phyloP scores from a whole-genome alignment of 768 basidiomycete species.

The Rickenella mellea region DNA sequence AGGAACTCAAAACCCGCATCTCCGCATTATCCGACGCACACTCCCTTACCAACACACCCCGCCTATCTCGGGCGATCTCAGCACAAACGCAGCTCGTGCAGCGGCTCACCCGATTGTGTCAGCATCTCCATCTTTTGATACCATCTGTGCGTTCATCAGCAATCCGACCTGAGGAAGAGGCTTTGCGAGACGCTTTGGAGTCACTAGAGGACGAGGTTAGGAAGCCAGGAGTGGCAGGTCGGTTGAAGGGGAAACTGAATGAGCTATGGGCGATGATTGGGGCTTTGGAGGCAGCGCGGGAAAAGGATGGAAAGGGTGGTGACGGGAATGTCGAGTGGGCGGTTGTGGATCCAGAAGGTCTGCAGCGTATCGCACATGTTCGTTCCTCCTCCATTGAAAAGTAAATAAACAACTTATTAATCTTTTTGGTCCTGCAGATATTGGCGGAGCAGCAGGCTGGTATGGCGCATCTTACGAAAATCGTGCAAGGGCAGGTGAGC shows the following conservation, averaged over 20 bases:
- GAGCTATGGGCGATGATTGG: constrained; percentile 84
- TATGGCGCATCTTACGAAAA: constrained; percentile 69
- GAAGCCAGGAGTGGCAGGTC: constrained; percentile 30
- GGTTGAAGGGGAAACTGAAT: constrained; percentile 64
- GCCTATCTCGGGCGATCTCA: constrained; percentile 51
- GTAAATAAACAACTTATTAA: constrained; percentile 4
- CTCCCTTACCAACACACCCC: constrained; percentile 55
- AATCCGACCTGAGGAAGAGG: constrained; percentile 75
- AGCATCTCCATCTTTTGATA: constrained; percentile 72
- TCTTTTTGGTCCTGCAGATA: constrained; percentile 43
- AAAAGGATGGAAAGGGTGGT: constrained; percentile 38
- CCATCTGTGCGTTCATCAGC: constrained; percentile 67
- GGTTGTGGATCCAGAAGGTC: constrained; percentile 80
- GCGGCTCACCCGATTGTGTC: constrained; percentile 57
- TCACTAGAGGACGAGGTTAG: constrained; percentile 67
- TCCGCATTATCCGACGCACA: constrained; percentile 52
- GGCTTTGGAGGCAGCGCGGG: constrained; percentile 50
- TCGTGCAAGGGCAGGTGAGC: constrained; percentile 51
- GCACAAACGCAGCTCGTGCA: constrained; percentile 64
- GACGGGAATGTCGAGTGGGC: constrained; percentile 50
- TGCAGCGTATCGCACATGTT: constrained; percentile 69
- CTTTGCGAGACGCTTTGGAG: constrained; percentile 59
- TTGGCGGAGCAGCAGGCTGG: constrained; percentile 72
- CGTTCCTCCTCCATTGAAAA: constrained; percentile 1
- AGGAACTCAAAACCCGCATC: constrained; percentile 63